These are phyloP conservation scores for Ganoderma multipileum DNA, from an alignment of 1,284 basidiomycete genomes.

Conservation along the genomic window DNA sequence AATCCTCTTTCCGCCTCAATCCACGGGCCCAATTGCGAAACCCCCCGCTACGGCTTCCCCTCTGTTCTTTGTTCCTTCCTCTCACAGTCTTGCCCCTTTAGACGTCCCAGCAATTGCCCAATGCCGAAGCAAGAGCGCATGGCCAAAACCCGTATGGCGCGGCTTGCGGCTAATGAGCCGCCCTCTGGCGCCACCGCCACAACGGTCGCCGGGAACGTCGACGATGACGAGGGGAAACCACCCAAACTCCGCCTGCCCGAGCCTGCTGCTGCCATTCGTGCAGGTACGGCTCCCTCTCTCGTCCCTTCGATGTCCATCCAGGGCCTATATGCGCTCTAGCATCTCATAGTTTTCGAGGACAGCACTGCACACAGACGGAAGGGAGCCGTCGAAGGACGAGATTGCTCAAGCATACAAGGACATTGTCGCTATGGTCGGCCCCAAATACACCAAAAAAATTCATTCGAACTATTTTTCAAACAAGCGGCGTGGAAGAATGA, in stretches of 20 bases:
- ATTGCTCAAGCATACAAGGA: not conserved
- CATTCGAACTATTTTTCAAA: not conserved
- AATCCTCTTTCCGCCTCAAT: not conserved
- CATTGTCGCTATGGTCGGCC: not conserved
- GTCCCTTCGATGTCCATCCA: not conserved
- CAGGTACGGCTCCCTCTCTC: not conserved
- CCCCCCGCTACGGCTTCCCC: not conserved
- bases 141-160: not conserved
- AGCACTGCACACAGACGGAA: not conserved
- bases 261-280: not conserved
- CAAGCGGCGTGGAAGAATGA: not conserved
- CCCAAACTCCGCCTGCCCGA: not conserved
- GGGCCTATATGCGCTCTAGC: too few relatives aligned
- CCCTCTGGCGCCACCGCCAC: not conserved
- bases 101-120: not conserved
- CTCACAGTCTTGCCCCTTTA: not conserved
- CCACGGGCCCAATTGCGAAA: not conserved
- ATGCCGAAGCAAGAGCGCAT: not conserved
- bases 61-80: not conserved
- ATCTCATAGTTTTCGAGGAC: not conserved
- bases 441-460: not conserved
- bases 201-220: not conserved
- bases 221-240: not conserved
- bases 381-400: not conserved
- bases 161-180: not conserved